Evolutionary conservation across 257 asterid genomes (phyloP), one percentile per base, ranked within the genome.

Genomic region (Fraxinus anomala): DNA sequence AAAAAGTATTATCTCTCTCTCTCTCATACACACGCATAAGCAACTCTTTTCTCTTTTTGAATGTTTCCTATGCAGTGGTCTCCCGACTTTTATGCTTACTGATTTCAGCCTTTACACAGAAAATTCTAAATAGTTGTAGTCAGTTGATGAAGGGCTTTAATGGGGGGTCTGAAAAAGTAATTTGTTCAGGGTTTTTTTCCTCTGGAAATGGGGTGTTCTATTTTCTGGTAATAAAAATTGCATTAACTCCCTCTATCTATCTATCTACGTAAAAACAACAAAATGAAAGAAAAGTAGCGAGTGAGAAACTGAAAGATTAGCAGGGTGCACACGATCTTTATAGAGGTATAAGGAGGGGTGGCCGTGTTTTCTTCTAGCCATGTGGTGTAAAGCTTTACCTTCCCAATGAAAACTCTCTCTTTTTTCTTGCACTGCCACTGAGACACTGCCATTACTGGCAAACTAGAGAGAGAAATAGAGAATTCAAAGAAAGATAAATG

Each of bases 51-150:
- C 56, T 72, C 72, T 84, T 83, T 77, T 73, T 72, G 83, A 82
- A 70, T 56, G 84, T 19, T 77, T 65, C 34, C 76, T 70, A 70
- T 28, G 86, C 84, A 86, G 87, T 74, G 87, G 83, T 75, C 98
- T 89, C 99, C 99, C 97, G 99, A 91, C 92, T 86, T 94, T 90
- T 90, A 76, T 83, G 99, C 91, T 81, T 81, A 85, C 91, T 85
- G 76, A 79, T 77, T 78, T 89, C 94, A 90, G 97, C 87, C 93
- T 90, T 94, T 87, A 82, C 84, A 88, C 90, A 92, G 89, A 79
- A 86, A 91, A 85, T 86, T 87, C 91, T 86, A 85, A 81, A 84
- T 77, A 88, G 85, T 77, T 69, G 76, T n/a, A 69, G 72, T 44
- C 70, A 42, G 70, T 68, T 6, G 47, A 30, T 63, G 33, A 16